These are phyloP conservation scores for Trichophyton equinum DNA, from an alignment of 2,329 filamentous ascomycete species.

Conservation along the genomic window DNA sequence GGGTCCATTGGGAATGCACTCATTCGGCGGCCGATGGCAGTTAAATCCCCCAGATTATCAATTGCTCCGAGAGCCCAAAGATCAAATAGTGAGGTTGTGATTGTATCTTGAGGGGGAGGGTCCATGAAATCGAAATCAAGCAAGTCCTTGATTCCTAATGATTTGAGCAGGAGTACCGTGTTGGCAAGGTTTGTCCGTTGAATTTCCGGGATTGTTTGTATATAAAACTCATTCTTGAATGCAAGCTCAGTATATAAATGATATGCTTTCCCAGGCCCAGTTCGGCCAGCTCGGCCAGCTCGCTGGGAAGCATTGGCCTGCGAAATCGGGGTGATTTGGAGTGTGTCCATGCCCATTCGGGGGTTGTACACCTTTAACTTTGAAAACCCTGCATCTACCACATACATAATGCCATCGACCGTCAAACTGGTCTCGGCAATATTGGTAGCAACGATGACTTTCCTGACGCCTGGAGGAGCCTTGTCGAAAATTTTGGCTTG, in stretches of 20 bases:
- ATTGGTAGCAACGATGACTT: slow-evolving; percentile 96
- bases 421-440: slow-evolving; percentile 97
- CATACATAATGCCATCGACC: slow-evolving; percentile 98
- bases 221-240: slow-evolving; percentile 90
- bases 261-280: slow-evolving; percentile 89
- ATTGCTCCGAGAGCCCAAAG: slow-evolving; percentile 90
- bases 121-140: slow-evolving; percentile 99
- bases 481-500: slow-evolving; percentile 97
- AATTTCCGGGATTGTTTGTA: slow-evolving; percentile 94
- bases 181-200: slow-evolving; percentile 93
- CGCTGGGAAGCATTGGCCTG: slow-evolving; percentile 92
- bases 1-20: slow-evolving; percentile 98
- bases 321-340: slow-evolving; percentile 94
- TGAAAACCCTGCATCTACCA: slow-evolving; percentile 89
- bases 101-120: slow-evolving; percentile 92
- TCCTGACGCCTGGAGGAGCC: slow-evolving; percentile 78
- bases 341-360: slow-evolving; percentile 97
- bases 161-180: slow-evolving; percentile 87
- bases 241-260: slow-evolving; percentile 89
- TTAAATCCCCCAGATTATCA: slow-evolving; percentile 87
- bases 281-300: slow-evolving; percentile 84
- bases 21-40: slow-evolving; percentile 78
- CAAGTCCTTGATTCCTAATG: slow-evolving; percentile 82
- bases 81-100: slow-evolving; percentile 93
- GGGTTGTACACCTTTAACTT: slow-evolving; percentile 99